phyloP scores from a whole-genome alignment of 2,329 filamentous ascomycete species.

The Sclerotinia nivalis region DNA sequence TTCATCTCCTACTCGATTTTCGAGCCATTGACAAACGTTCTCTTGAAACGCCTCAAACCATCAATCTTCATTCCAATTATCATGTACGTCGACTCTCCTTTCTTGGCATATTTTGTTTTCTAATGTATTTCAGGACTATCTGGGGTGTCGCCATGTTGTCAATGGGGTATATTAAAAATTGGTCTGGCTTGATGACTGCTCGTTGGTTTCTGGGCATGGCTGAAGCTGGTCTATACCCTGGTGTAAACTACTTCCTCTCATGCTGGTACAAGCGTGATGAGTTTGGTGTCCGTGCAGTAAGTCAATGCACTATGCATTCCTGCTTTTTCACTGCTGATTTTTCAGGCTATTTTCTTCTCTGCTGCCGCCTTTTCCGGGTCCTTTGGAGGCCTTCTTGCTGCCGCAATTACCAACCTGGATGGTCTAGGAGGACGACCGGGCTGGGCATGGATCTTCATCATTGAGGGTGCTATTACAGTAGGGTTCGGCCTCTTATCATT shows the following conservation, averaged over 20 bases:
- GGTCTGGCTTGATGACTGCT: constrained; percentile 38
- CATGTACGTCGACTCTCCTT: constrained; percentile 57
- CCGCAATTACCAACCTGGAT: constrained; percentile 48
- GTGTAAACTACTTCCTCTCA: constrained; percentile 78
- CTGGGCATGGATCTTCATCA: constrained; percentile 54
- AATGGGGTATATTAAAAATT: constrained; percentile 40
- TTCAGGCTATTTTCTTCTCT: constrained; percentile 57
- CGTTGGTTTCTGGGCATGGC: constrained; percentile 66
- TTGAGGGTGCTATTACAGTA: constrained; percentile 52
- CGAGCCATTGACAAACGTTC: constrained; percentile 72
- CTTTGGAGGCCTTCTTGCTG: constrained; percentile 49
- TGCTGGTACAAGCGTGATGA: constrained; percentile 75
- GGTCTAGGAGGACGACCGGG: constrained; percentile 46
- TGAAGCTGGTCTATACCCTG: constrained; percentile 75
- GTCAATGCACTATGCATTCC: constrained; percentile 35
- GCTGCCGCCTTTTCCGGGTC: constrained; percentile 54
- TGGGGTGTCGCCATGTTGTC: constrained; percentile 71
- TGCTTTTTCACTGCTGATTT: constrained; percentile 57
- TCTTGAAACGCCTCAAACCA: constrained; percentile 71
- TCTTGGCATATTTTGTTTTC: not conserved
- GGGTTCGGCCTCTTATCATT: constrained; percentile 41
- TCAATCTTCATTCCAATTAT: constrained; percentile 80
- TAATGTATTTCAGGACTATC: constrained; percentile 47
- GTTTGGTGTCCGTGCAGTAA: constrained; percentile 52
- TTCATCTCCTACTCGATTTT: constrained; percentile 83